Evolutionary conservation across 345 rosid genomes (phyloP), one percentile per base, ranked within the genome.

Genomic region (Boechera divaricarpa): DNA sequence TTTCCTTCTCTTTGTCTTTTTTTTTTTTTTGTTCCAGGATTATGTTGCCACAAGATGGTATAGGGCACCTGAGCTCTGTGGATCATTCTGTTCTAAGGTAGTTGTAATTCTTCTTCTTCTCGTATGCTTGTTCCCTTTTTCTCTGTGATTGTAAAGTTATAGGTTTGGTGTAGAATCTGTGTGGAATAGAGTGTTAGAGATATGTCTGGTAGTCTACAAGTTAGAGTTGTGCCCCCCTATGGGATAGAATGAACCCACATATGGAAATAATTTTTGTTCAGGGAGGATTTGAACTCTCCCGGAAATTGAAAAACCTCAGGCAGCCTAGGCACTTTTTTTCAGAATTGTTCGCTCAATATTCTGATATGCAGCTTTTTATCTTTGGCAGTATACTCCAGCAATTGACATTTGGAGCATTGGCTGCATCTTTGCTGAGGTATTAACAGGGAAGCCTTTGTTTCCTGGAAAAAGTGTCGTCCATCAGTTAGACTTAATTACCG

Each of bases 1-100:
- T 29, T 13, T 38, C 11, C 35, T 39, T 85, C 24, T 33, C 18
- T 55, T 41, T 73, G 70, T 67, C 48, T 18, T 18, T 18, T 18
- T 45, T 70, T 47, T 35, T 36, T 36, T 36, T 7, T 70, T 59
- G 31, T 72, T 80, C 32, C 84, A 89, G 98, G 99, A 95, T 76
- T 95, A 95, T 77, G 99, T 95, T 80, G 97, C 98, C 63, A 91
- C 99, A 26, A 87, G 99, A 84, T 95, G 99, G 99, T 92, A 95
- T 75, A 90, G 99, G 77, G 99, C 98, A 41, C 98, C 98, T 45
- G 98, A 95, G 85, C 85, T 95, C 10, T 92, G 99, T 80, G 98
- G 99, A 57, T 95, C 99, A 26, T 95, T 95, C 84, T 95, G 79
- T 80, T 89, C 99, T 31, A 92, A 91, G 97, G 99, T 95, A 86